A percentile compares a stretch with the other conserved stretches of the same genome.
Conservation (phyloP, 768 basidiomycete genomes). For the Tubosaeta sp. region DNA sequence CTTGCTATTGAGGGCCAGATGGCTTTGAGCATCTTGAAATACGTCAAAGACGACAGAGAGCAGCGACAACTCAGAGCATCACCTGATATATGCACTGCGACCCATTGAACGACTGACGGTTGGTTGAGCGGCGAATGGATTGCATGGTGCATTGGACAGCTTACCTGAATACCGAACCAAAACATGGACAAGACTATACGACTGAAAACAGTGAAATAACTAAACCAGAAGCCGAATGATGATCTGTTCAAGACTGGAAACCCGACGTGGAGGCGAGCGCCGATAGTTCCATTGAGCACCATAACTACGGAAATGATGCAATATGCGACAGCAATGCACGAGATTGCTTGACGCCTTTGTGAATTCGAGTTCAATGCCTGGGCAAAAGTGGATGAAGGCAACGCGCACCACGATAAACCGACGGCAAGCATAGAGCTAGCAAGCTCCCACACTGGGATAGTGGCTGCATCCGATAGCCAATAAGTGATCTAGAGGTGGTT, state of each 20-base stretch:
- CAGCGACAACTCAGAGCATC: not conserved
- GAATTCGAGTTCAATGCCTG: not conserved
- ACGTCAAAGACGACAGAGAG: not conserved
- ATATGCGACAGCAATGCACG: constrained; percentile 69
- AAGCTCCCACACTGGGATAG: constrained; percentile 30
- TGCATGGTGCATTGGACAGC: not conserved
- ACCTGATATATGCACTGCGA: constrained; percentile 72
- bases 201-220: constrained; percentile 81
- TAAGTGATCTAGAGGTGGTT: constrained; percentile 16
- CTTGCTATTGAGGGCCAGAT: constrained; percentile 73
- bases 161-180: constrained; percentile 76
- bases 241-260: constrained; percentile 78
- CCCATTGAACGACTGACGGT: constrained; percentile 47
- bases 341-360: constrained; percentile 60
- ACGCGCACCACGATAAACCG: constrained; percentile 62
- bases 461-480: constrained; percentile 26
- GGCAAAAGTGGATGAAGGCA: not conserved
- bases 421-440: constrained; percentile 74
- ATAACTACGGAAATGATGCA: constrained; percentile 69
- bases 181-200: constrained; percentile 75
- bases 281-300: constrained; percentile 75
- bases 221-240: constrained; percentile 87
- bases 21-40: constrained; percentile 61
- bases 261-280: constrained; percentile 73
- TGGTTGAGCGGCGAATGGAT: not conserved